These are phyloP conservation scores for Trichoderma breve DNA, from an alignment of 2,329 filamentous ascomycete genomes.

Conservation along the genomic window DNA sequence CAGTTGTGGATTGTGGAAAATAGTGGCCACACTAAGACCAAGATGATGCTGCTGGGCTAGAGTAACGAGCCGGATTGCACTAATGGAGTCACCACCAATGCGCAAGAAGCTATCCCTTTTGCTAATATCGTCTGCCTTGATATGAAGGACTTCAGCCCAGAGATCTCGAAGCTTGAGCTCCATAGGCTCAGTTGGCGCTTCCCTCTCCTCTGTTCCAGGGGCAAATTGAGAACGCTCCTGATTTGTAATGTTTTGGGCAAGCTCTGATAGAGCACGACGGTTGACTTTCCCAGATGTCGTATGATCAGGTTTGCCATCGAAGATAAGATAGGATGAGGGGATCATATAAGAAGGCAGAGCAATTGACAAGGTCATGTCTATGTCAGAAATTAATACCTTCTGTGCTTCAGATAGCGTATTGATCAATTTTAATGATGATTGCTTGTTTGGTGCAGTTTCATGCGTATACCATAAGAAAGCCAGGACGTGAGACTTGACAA, in stretches of 20 bases:
- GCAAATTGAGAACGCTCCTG: neutral
- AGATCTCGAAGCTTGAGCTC: constrained; percentile 10
- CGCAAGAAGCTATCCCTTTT: constrained; percentile 16
- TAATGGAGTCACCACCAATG: constrained; percentile 20
- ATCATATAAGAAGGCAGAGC: constrained; percentile 25
- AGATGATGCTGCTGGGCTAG: neutral
- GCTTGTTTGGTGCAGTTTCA: neutral
- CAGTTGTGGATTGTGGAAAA: neutral
- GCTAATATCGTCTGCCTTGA: constrained; percentile 3
- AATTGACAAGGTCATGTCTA: constrained; percentile 2
- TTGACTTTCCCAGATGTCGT: constrained; percentile 23
- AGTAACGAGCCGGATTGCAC: constrained; percentile 7
- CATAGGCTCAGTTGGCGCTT: neutral
- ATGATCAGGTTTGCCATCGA: constrained; percentile 21
- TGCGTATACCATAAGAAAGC: constrained; percentile 4
- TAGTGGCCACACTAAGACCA: neutral
- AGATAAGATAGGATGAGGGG: constrained; percentile 23
- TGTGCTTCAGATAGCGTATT: constrained; percentile 11
- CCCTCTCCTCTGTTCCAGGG: neutral
- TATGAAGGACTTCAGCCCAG: constrained; percentile 11
- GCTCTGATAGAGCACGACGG: neutral
- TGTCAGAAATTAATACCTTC: constrained; percentile 12
- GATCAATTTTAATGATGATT: neutral
- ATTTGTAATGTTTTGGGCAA: neutral
- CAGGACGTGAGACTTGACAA: neutral